phyloP scores from a whole-genome alignment of 306 rosid genomes.

The Acacia confusa region DNA sequence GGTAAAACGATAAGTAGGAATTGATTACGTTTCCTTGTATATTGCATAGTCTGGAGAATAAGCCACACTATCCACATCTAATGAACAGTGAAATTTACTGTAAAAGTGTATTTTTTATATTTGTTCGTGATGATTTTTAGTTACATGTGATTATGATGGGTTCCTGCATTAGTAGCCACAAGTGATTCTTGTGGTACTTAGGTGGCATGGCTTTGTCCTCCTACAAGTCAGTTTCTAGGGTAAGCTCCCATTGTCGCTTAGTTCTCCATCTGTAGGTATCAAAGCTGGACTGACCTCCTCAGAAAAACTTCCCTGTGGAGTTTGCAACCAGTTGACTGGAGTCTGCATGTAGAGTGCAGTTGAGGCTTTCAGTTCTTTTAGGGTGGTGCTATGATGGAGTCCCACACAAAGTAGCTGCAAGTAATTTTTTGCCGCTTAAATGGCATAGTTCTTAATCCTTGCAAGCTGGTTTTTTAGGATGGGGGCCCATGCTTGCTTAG shows the following conservation, averaged over 20 bases:
- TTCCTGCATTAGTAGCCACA: neutral
- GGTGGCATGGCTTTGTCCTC: neutral
- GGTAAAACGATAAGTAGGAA: constrained; percentile 18
- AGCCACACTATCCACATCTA: neutral
- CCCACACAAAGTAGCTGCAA: neutral
- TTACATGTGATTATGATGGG: constrained; percentile 6
- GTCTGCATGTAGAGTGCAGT: neutral
- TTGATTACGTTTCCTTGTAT: neutral
- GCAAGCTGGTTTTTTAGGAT: neutral
- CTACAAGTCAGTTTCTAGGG: neutral
- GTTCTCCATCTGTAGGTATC: neutral
- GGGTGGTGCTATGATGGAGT: neutral
- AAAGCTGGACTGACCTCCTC: neutral
- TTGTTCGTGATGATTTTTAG: constrained; percentile 4
- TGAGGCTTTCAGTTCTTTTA: neutral
- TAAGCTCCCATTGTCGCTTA: neutral
- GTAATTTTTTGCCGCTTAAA: neutral
- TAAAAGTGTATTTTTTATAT: neutral
- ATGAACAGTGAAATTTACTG: neutral
- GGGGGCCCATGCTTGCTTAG: neutral
- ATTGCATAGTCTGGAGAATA: neutral
- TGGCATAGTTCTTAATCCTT: neutral
- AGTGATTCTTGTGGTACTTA: neutral
- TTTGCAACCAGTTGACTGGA: neutral
- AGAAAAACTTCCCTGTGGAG: neutral